Evolutionary conservation across 2,329 filamentous ascomycete species (phyloP).

Genomic region (Stenocarpella maydis): DNA sequence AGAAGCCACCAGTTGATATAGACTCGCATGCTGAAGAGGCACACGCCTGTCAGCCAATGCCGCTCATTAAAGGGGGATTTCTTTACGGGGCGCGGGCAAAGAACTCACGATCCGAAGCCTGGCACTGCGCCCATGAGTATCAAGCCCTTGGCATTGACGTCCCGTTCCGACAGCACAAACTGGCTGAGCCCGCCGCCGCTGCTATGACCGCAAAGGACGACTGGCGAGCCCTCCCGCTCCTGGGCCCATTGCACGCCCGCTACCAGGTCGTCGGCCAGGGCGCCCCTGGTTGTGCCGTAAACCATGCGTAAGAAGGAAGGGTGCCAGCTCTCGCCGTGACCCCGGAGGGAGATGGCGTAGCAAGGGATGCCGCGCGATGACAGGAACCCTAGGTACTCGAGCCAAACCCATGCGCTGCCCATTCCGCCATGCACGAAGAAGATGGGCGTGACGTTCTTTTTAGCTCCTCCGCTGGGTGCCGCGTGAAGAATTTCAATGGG

Average conservation of each 20-base stretch:
- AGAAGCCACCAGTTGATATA: conserved; percentile 56
- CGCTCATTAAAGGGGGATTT: not conserved
- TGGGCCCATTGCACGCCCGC: conserved; percentile 51
- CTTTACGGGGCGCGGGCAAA: not conserved
- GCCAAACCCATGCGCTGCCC: conserved; percentile 61
- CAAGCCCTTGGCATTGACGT: conserved; percentile 52
- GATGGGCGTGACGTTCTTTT: conserved; percentile 46
- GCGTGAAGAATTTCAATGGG: conserved; percentile 59
- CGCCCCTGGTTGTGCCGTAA: conserved; percentile 52
- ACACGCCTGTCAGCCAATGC: conserved; percentile 33
- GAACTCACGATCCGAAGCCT: conserved; percentile 14
- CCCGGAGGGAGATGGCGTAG: conserved; percentile 61
- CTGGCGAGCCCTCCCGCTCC: conserved; percentile 43
- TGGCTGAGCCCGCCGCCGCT: conserved; percentile 60
- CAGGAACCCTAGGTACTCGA: conserved; percentile 59
- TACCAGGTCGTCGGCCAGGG: conserved; percentile 54
- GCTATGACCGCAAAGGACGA: conserved; percentile 60
- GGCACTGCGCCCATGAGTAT: conserved; percentile 56
- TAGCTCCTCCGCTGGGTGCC: conserved; percentile 39
- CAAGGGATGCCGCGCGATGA: conserved; percentile 53
- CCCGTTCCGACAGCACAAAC: conserved; percentile 53
- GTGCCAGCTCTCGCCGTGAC: conserved; percentile 61
- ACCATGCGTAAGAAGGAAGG: conserved; percentile 58
- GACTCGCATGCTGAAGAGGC: conserved; percentile 49
- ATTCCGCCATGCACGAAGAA: conserved; percentile 65